Base-by-base conservation (phyloP, 2,329 filamentous ascomycete genomes). In the Rhynchosporium secalis region DNA sequence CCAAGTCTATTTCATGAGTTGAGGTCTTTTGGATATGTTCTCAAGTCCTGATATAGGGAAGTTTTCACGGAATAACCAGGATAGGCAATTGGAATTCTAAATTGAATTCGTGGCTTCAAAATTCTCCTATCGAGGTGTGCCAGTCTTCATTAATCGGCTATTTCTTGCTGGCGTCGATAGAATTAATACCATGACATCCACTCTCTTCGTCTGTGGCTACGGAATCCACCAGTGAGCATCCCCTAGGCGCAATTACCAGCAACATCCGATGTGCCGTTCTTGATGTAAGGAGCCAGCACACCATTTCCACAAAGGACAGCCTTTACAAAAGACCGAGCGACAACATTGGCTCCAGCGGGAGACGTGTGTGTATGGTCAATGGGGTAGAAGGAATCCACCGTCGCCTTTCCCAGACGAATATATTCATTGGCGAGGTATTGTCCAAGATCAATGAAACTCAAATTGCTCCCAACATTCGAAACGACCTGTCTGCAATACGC, bases 301-400 rank as follows among this genome's bases (percentile, higher is more conserved):
- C 62, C 67, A 12, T 64, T 59, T 1, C 62, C 60, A 58, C 72
- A 73, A 40, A 72, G 33, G 41, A 76, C 62, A 1, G 73, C 84
- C 76, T 85, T 84, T 36, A 85, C 79, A 69, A 88, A 88, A 5
- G 83, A 81, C 67, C 79, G 76, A 0, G 82, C 79, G 15, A 85
- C 81, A 6, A 81, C 72, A 66, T 81, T 76, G 0, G 85, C 84
- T 0, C 84, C 85, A 3, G 71, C 74, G 0, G 82, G 77, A 68
- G 78, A 83, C 3, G 85, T 86, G 72, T 87, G 86, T 3, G 83
- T 87, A 70, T 87, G 84, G 68, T 87, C 84, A 36, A 75, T 75
- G 0, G 84, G 82, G 67, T 79, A 88, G 62, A 80, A 78, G 0
- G 74, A 70, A 72, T 86, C 78, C 5, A 83, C 80, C 20, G 72